Conservation (phyloP, 805 yeast genomes). For the Phaffomyces opuntiae region DNA sequence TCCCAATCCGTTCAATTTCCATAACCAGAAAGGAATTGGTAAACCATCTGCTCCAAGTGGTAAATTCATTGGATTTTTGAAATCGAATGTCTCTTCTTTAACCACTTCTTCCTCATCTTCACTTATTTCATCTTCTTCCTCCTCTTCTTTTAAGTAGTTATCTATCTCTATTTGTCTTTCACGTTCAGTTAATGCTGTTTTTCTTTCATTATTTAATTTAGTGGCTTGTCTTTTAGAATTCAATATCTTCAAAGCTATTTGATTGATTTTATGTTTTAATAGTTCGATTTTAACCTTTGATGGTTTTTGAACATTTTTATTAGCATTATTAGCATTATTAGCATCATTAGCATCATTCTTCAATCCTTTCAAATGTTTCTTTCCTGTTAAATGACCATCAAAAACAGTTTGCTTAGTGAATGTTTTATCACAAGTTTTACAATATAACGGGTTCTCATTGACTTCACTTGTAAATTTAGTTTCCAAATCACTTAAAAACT, state of each 20-base stretch:
- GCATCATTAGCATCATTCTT: conserved; percentile 9
- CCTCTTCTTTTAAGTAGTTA: conserved; percentile 8
- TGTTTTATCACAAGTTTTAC: conserved; percentile 54
- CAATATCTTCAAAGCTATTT: conserved; percentile 28
- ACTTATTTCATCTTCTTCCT: conserved; percentile 19
- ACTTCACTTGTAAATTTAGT: conserved; percentile 10
- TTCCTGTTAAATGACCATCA: conserved; percentile 63
- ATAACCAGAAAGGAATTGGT: conserved; percentile 92
- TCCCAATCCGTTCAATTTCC: conserved; percentile 81
- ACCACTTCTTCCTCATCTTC: conserved; percentile 11
- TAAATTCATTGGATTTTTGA: conserved; percentile 43
- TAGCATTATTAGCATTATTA: conserved; percentile 6
- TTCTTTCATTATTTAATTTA: conserved; percentile 54
- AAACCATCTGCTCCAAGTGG: conserved; percentile 85
- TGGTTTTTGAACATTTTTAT: too few species aligned
- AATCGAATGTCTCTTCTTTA: conserved; percentile 23
- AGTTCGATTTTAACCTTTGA: conserved; percentile 30
- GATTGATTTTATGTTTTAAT: conserved; percentile 15
- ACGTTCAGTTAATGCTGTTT: conserved; percentile 56
- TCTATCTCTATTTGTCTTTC: conserved; percentile 31
- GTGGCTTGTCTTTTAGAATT: conserved; percentile 38
- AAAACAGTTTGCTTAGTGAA: conserved; percentile 64
- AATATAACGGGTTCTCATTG: conserved; percentile 34
- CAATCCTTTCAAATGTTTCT: conserved; percentile 58
- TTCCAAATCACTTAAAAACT: conserved; percentile 15